Conservation (phyloP, 768 basidiomycete species). For the Auriscalpium microsporum region DNA sequence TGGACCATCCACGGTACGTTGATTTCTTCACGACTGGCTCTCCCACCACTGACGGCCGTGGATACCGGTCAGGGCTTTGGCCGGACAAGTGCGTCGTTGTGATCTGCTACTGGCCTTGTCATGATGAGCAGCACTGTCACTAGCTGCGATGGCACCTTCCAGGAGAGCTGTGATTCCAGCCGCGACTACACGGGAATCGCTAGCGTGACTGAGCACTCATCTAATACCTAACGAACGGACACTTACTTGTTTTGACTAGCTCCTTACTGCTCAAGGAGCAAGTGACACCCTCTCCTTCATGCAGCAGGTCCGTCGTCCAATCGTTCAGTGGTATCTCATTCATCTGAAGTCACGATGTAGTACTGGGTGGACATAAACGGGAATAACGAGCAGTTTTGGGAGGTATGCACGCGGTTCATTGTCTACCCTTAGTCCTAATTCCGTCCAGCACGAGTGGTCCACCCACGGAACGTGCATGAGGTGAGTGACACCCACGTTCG, state of each 20-base stretch:
- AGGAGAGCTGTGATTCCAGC: slow-evolving; percentile 30
- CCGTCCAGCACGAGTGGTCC: slow-evolving; percentile 55
- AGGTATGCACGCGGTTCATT: slow-evolving; percentile 31
- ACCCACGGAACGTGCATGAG: slow-evolving; percentile 52
- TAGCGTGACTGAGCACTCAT: slow-evolving; percentile 22
- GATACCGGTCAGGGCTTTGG: slow-evolving; percentile 44
- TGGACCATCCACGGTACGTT: slow-evolving; percentile 68
- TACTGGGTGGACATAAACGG: slow-evolving; percentile 59
- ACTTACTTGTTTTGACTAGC: slow-evolving; percentile 26
- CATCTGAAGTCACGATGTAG: slow-evolving; percentile 25
- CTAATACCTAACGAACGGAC: neutral
- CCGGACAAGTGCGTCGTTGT: slow-evolving; percentile 42
- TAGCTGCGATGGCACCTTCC: slow-evolving; percentile 46
- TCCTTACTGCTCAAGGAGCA: slow-evolving; percentile 50
- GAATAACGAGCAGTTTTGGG: slow-evolving; percentile 58
- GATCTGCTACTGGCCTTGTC: neutral
- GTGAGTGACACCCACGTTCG: neutral
- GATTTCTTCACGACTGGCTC: too few species aligned
- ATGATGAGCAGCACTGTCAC: slow-evolving; percentile 2
- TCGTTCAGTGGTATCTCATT: neutral
- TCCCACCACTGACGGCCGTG: too few species aligned
- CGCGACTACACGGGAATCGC: slow-evolving; percentile 39
- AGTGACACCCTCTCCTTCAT: slow-evolving; percentile 52
- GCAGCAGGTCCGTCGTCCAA: slow-evolving; percentile 21
- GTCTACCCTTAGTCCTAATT: neutral